Evolutionary conservation across 495 filamentous ascomycete species (phyloP).

Genomic region (Xylaria grammica): DNA sequence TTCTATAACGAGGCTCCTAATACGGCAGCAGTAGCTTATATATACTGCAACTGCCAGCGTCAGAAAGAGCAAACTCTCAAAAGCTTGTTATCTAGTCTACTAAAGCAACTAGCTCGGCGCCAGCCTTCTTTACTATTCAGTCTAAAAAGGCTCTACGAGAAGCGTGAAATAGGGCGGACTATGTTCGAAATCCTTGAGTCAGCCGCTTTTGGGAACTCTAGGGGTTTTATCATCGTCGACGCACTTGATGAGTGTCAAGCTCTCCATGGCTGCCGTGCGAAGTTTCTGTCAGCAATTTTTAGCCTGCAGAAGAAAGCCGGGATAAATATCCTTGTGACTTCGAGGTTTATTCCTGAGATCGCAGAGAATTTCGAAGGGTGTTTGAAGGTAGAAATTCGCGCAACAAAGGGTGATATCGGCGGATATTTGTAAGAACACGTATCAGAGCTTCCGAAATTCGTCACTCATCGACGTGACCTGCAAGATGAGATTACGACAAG

Average conservation of each 20-base stretch:
- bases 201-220: conserved; percentile 19
- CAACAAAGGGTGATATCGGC: conserved; percentile 42
- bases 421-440: conserved; percentile 39
- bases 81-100: conserved; percentile 33
- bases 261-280: conserved; percentile 10
- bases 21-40: conserved; percentile 45
- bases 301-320: conserved; percentile 29
- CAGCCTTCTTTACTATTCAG: conserved; percentile 28
- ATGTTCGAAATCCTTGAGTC: conserved; percentile 22
- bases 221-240: conserved; percentile 49
- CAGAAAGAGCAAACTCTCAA: conserved; percentile 34
- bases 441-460: conserved; percentile 28
- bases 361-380: conserved; percentile 14
- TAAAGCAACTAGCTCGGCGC: conserved; percentile 38
- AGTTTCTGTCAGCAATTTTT: conserved; percentile 32
- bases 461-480: conserved; percentile 28
- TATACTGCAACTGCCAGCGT: conserved; percentile 48
- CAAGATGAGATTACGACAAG: conserved; percentile 36
- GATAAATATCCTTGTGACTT: conserved; percentile 47
- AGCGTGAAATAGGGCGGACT: conserved; percentile 23
- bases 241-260: conserved; percentile 54
- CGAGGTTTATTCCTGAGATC: conserved; percentile 45
- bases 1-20: conserved; percentile 33
- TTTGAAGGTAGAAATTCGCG: conserved; percentile 43
- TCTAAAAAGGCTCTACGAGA: conserved; percentile 37